Base-by-base conservation (phyloP, 139 green algal genomes). In the Choricystis sp. region DNA sequence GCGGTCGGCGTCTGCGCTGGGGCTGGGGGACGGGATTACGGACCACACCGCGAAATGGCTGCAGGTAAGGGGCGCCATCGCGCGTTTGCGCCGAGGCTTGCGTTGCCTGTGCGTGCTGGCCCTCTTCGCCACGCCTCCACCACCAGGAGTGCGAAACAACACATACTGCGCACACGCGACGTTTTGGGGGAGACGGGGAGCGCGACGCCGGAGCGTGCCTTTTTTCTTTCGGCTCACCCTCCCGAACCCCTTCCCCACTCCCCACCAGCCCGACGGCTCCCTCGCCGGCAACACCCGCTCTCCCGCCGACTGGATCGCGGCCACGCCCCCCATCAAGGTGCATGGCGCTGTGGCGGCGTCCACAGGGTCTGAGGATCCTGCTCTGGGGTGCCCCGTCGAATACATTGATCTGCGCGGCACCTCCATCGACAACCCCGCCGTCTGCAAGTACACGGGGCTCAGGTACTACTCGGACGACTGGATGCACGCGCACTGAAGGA, bases 381-480 rank as follows among this genome's bases (percentile, higher is more conserved):
- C 75, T 0, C 74, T 95, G 26, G 88, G 88, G 20, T 86, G 77
- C 69, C 88, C 88, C 16, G 85, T 94, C 4, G 82, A 94, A 65
- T 96, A 94, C 82, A 95, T 96, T 64, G 79, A 85, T 62, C 9
- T 52, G 40, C 83, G 83, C 62, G 89, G 88, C 59, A 94, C 81
- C 9, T 81, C 66, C 5, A 71, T 75, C 19, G 89, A 95, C 14
- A 81, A 88, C 26, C 89, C 89, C 0, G 88, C 85, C 0, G 86
- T 94, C n/a, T 96, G 89, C 82, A 96, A 96, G 61, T 96, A 95
- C 76, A 94, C 87, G 1, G 65, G 73, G 5, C 68, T 67, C 28
- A 77, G 72, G 49, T 73, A 72, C 60, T 81, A 72, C 31, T 66
- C 31, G 40, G 69, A 81, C 55, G 67, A 73, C 27, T 80, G 74